These are phyloP conservation scores for Leccinum uliginosum DNA, from an alignment of 768 basidiomycete species.

Conservation along the genomic window DNA sequence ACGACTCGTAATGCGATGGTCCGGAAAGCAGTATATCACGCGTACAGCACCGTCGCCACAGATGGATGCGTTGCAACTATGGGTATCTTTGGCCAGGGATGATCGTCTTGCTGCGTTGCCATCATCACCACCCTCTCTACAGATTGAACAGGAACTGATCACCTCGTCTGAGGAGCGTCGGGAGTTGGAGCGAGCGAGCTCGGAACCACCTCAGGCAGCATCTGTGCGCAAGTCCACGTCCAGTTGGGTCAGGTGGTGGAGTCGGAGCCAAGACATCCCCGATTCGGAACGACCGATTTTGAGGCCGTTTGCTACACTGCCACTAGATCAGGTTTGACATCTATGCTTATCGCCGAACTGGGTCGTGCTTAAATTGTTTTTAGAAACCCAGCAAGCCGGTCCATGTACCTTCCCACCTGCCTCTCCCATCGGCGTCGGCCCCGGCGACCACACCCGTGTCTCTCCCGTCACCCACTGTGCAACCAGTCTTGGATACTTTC, in stretches of 20 bases:
- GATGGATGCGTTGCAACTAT: constrained; percentile 66
- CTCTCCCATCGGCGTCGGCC: constrained; percentile 37
- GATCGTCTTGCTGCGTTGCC: constrained; percentile 18
- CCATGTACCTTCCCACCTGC: not conserved
- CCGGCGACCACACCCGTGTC: constrained; percentile 42
- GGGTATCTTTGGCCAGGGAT: constrained; percentile 38
- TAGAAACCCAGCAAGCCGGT: constrained; percentile 12
- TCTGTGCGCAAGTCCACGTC: constrained; percentile 42
- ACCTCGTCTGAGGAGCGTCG: constrained; percentile 19
- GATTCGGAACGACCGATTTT: constrained; percentile 20
- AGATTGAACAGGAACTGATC: constrained; percentile 28
- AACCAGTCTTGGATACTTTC: constrained; percentile 23
- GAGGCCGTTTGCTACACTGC: constrained; percentile 23
- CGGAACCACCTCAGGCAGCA: constrained; percentile 35
- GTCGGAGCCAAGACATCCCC: constrained; percentile 45
- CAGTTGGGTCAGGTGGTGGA: constrained; percentile 88
- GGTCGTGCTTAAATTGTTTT: constrained; percentile 1
- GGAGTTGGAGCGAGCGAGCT: constrained; percentile 33
- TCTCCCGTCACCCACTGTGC: constrained; percentile 19
- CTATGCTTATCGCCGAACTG: not conserved
- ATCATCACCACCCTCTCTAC: constrained; percentile 2
- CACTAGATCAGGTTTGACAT: constrained; percentile 20
- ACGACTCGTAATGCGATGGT: constrained; percentile 72
- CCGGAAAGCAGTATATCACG: constrained; percentile 71
- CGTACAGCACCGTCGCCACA: constrained; percentile 70